Evolutionary conservation across 495 filamentous ascomycete species (phyloP), one percentile per base, ranked within the genome.

Genomic region (Clavariopsis aquatica): DNA sequence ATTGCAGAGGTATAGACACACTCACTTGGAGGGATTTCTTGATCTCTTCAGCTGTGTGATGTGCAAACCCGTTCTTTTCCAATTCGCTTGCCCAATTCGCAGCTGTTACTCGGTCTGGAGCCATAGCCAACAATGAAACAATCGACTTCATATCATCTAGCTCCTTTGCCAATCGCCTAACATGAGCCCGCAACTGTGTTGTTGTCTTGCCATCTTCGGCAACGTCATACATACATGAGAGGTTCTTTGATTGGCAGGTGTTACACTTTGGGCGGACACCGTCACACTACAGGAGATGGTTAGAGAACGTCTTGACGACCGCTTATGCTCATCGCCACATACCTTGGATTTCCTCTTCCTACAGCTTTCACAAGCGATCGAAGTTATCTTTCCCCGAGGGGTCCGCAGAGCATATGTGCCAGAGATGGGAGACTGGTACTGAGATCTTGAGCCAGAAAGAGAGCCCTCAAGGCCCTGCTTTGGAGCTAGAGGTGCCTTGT

Each of bases 121-220:
- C 52, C 53, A 62, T 54, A 22, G 61, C 57, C n/a, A 69, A 49
- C 43, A 62, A 53, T 9, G 67, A 57, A 1, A 69, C 57, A 23
- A 69, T 58, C 26, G 67, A 69, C 29, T 69, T 69, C 45, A 69
- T 60, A 58, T 66, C 67, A 36, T 69, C 62, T 15, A 69, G 52
- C 34, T 69, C 67, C 47, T 57, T 69, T 28, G 55, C 67, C n/a
- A 65, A 45, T 43, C 67, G 43, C 46, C 52, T 61, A 1, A 66
- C 62, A 58, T 65, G 62, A 34, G 57, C 62, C 17, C 62, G 54
- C 38, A 66, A 38, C 27, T 69, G 62, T 57, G 67, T 65, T 12
- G 67, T 66, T 1, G 62, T 69, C 41, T 65, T 66, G 19, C 67
- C 62, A 62, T 65, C 62, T 41, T 69, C 61, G 17, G 61, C 67